Base-by-base conservation (phyloP, 1,139 yeast genomes). In the Blastobotrys aristatus region DNA sequence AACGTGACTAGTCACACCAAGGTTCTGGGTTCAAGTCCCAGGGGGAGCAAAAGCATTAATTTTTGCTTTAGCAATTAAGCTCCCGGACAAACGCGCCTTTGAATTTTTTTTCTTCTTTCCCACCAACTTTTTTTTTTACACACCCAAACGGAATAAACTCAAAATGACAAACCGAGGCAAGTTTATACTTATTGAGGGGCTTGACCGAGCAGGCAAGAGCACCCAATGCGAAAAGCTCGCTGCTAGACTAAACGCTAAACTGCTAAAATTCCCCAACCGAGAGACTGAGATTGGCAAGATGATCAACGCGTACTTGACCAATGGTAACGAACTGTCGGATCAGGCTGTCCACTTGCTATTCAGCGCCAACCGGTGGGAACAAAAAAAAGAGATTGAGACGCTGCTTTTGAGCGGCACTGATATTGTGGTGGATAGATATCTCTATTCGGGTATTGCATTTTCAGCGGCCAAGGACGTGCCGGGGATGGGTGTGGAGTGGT, bases 291-390 rank as follows among this genome's bases (percentile, higher is more conserved):
- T 89, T 43, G 99, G 99, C 2, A 61, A 74, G 50, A 69, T 90
- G 56, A 89, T 94, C 60, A 79, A 92, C 65, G 66, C 73, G 48
- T 92, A 90, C 63, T 72, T 94, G 36, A 75, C 79, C 2, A 48
- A 47, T 27, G 37, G 49, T 4, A 75, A 81, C 56, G 53, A 67
- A 11, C 64, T 88, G 33, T 55, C 61, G 24, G 68, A 65, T 59
- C 83, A 88, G 64, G 73, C 96, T 0, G 82, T 89, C 10, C 99
- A 94, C 66, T 71, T 94, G 36, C 70, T 94, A 34, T 94, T 94
- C 65, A 81, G 90, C 58, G 97, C 98, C 2, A 94, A 94, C 61
- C 68, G 99, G 54, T 94, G 98, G 98, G 98, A 92, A 66, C 62
- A 79, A 30, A 75, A 74, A 4, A 65, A 71, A 0, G 63, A 66